phyloP scores from a whole-genome alignment of 257 asterid species.

The Jasminum sambac region DNA sequence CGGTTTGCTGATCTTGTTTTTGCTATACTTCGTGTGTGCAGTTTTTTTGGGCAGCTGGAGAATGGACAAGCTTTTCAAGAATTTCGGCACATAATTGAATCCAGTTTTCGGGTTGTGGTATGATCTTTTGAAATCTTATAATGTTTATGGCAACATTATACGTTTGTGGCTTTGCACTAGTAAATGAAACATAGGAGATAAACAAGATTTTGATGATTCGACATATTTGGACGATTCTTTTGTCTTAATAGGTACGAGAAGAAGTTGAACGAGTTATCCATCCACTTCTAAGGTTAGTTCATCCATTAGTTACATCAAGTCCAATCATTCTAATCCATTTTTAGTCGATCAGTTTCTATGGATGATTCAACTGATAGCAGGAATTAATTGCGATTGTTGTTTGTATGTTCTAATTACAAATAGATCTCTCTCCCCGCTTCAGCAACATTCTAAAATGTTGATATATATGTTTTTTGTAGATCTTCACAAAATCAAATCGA shows the following conservation, averaged over 20 bases:
- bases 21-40: constrained; percentile 28
- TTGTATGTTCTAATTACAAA: not conserved
- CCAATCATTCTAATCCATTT: not conserved
- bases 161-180: not conserved
- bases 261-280: constrained; percentile 46
- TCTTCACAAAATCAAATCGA: constrained; percentile 37
- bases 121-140: constrained; percentile 8
- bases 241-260: constrained; percentile 60
- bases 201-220: not conserved
- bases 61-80: constrained; percentile 50
- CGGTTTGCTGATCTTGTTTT: constrained; percentile 18
- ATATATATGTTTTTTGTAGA: constrained; percentile 32
- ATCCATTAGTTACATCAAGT: not conserved
- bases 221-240: constrained; percentile 11
- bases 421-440: not conserved
- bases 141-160: not conserved
- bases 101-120: constrained; percentile 61
- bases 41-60: constrained; percentile 46
- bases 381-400: not conserved
- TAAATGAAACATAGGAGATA: constrained; percentile 4
- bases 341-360: not conserved
- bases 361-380: not conserved
- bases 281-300: constrained; percentile 47
- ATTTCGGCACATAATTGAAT: constrained; percentile 48
- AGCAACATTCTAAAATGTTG: constrained; percentile 3